These are phyloP conservation scores for barley (Hordeum vulgare) DNA, from an alignment of 176 grass and related monocot species.

Conservation along the genomic window MorexV3_pseudomolecules_assembly NC_058520.1:523825486-523825985, in stretches of 20 bases:
- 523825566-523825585: not conserved
- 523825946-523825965: not conserved
- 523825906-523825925: not conserved
- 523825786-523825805: not conserved
- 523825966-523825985: not conserved
- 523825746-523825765: not conserved
- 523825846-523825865: not conserved
- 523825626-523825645: constrained; percentile 44
- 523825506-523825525: not conserved
- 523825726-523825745: not conserved
- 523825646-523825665: constrained; percentile 24
- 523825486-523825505: too few species aligned
- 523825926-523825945: not conserved
- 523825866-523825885: not conserved
- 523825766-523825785: not conserved
- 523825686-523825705: not conserved
- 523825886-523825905: not conserved
- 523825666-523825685: not conserved
- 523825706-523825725: not conserved
- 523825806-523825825: not conserved
- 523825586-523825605: constrained; percentile 41
- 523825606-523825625: constrained; percentile 35
- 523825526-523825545: not conserved
- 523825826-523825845: not conserved
- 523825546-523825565: not conserved